Evolutionary conservation across 148 eudicot species (phyloP).

Genomic region (Chenopodium formosanum): DNA sequence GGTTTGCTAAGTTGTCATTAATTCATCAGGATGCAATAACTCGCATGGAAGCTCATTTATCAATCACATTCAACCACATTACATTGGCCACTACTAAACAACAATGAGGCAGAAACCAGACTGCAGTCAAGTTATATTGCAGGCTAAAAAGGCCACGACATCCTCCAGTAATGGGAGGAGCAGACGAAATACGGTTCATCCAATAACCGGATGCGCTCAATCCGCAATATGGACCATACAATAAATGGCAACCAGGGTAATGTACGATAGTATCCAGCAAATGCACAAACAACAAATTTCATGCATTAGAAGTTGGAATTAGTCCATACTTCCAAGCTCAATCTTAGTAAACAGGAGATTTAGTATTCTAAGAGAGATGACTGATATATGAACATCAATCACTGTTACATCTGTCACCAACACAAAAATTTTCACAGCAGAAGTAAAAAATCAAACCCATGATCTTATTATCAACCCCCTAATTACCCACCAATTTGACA

Average conservation of each 20-base stretch:
- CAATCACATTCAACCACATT: background rate
- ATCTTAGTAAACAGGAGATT: background rate
- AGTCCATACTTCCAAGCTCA: background rate
- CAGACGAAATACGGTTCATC: background rate
- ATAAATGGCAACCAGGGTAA: background rate
- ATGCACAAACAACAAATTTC: background rate
- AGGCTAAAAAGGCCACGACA: background rate
- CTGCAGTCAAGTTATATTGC: background rate
- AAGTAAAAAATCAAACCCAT: background rate
- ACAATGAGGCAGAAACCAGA: background rate
- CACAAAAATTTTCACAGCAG: background rate
- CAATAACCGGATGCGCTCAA: background rate
- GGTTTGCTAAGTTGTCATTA: background rate
- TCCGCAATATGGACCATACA: background rate
- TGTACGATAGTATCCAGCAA: background rate
- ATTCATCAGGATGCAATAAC: background rate
- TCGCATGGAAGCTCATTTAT: background rate
- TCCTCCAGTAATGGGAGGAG: background rate
- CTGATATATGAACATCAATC: background rate
- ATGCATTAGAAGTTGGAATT: background rate
- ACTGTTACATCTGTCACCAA: conserved; percentile 10
- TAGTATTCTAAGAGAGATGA: background rate
- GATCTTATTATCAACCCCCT: conserved; percentile 2
- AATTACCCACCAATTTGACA: background rate
- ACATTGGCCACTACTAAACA: background rate